Conservation (phyloP, 768 basidiomycete species). For the Tylopilus vinaceipallidus region DNA sequence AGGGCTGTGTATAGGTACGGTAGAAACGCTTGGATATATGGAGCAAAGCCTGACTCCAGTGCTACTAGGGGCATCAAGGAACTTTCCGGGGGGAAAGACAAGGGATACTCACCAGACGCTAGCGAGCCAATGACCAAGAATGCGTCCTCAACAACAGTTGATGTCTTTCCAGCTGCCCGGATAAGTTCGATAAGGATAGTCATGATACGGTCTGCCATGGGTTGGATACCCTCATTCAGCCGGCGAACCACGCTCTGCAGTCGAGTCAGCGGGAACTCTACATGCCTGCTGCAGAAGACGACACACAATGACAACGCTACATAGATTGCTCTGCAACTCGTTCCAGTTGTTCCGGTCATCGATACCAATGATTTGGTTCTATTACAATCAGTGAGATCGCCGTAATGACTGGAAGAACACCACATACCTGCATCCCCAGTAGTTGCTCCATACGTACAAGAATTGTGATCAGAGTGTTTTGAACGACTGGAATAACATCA, state of each 20-base stretch:
- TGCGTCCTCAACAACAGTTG: slow-evolving; percentile 93
- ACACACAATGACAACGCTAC: slow-evolving; percentile 83
- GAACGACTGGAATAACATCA: slow-evolving; percentile 79
- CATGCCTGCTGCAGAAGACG: background rate
- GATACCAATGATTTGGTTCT: slow-evolving; percentile 91
- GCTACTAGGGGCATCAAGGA: slow-evolving; percentile 38
- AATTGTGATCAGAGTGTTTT: slow-evolving; percentile 77
- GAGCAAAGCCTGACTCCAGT: slow-evolving; percentile 73
- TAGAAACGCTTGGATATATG: slow-evolving; percentile 83
- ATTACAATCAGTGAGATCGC: slow-evolving; percentile 5
- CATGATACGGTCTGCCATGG: slow-evolving; percentile 94
- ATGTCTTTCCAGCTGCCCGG: slow-evolving; percentile 84
- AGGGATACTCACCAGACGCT: slow-evolving; percentile 53
- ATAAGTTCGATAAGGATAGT: slow-evolving; percentile 84
- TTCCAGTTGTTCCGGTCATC: slow-evolving; percentile 99
- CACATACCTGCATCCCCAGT: slow-evolving; percentile 71
- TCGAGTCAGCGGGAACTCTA: slow-evolving; percentile 3
- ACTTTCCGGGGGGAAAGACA: background rate
- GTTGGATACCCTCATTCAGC: slow-evolving; percentile 77
- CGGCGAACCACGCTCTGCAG: slow-evolving; percentile 80
- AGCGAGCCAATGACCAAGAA: slow-evolving; percentile 92
- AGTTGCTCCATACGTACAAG: slow-evolving; percentile 91
- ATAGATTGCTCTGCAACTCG: slow-evolving; percentile 94
- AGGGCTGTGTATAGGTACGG: slow-evolving; percentile 87
- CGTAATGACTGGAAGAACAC: background rate